Evolutionary conservation across 768 basidiomycete genomes (phyloP).

Genomic region (Paxillus ammoniavirescens): DNA sequence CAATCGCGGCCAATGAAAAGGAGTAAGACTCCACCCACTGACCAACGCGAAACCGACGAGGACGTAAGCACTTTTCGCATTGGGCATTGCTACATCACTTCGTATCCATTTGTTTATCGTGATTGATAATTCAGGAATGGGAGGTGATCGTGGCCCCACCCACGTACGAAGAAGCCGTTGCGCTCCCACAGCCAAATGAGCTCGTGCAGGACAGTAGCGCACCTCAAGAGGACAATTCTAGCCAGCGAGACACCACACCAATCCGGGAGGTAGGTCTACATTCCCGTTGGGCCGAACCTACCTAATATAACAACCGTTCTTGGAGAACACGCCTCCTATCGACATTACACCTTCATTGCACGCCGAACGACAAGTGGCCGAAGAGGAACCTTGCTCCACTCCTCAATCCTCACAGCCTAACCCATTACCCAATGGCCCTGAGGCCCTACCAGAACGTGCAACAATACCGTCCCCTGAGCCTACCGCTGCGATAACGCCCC

Average conservation of each 20-base stretch:
- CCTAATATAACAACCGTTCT: conserved; percentile 6
- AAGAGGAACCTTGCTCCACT: conserved; percentile 9
- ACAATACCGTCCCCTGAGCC: conserved; percentile 13
- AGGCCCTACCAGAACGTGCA: conserved; percentile 7
- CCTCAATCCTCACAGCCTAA: conserved; percentile 5
- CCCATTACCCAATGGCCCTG: conserved; percentile 8
- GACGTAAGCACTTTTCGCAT: conserved; percentile 21
- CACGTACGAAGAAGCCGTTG: conserved; percentile 21
- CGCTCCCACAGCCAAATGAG: conserved; percentile 9
- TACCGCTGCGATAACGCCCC: conserved; percentile 3
- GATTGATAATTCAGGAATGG: conserved; percentile 29
- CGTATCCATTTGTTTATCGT: conserved; percentile 19
- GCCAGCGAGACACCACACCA: conserved; percentile 3
- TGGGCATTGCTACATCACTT: background rate
- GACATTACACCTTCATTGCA: background rate
- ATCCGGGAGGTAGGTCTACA: conserved; percentile 14
- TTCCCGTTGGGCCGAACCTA: background rate
- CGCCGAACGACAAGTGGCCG: conserved; percentile 10
- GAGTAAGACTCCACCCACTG: conserved; percentile 43
- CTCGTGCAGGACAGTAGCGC: conserved; percentile 9
- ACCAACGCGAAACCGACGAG: conserved; percentile 26
- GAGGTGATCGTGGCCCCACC: conserved; percentile 32
- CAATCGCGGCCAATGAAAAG: conserved; percentile 30
- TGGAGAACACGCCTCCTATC: conserved; percentile 11
- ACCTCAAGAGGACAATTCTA: conserved; percentile 1